Conservation (phyloP, 495 filamentous ascomycete genomes). For the Penicillium psychrofluorescens region DNA sequence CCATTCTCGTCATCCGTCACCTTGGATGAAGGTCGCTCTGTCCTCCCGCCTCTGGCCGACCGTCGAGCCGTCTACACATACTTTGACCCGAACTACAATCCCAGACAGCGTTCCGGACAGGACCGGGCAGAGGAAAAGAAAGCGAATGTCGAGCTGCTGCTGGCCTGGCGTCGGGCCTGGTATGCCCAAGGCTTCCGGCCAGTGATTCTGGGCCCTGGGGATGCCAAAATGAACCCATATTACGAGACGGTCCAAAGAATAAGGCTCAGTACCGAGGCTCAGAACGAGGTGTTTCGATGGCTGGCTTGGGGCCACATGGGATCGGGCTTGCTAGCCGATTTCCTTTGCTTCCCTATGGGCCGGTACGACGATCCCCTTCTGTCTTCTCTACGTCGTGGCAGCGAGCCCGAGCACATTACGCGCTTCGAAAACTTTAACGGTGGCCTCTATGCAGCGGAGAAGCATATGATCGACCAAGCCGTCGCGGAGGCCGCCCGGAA, state of each 20-base stretch:
- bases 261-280: constrained; percentile 46
- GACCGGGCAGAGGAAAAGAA: constrained; percentile 53
- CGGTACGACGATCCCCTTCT: constrained; percentile 65
- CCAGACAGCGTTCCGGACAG: constrained; percentile 31
- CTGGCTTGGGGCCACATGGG: constrained; percentile 91
- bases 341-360: constrained; percentile 80
- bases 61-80: constrained; percentile 87
- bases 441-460: constrained; percentile 68
- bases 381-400: constrained; percentile 61
- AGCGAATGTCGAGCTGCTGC: constrained; percentile 70
- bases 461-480: constrained; percentile 53
- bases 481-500: constrained; percentile 60
- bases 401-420: constrained; percentile 58
- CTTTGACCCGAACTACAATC: constrained; percentile 58
- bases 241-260: constrained; percentile 57
- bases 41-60: constrained; percentile 69
- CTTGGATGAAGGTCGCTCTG: constrained; percentile 75
- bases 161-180: constrained; percentile 89
- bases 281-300: constrained; percentile 75
- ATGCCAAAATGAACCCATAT: constrained; percentile 78
- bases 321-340: constrained; percentile 74
- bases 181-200: constrained; percentile 90
- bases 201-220: constrained; percentile 68
- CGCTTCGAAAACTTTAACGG: constrained; percentile 66
- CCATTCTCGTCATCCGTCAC: constrained; percentile 85